Evolutionary conservation across 2,329 filamentous ascomycete species (phyloP).

Genomic region (Aspergillus sp.): DNA sequence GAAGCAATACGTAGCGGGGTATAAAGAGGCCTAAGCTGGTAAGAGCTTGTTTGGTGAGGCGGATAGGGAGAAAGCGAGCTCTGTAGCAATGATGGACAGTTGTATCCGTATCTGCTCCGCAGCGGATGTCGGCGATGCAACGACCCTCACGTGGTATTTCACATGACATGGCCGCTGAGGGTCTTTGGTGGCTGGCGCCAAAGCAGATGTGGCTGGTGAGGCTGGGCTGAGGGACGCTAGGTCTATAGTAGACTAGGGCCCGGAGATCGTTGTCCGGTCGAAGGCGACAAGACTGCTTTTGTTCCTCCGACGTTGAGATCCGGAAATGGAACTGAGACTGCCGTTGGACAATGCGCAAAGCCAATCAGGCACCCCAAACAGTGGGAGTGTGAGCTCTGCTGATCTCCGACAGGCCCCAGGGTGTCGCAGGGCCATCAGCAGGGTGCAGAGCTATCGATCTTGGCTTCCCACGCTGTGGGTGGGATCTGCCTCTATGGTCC

Average conservation of each 20-base stretch:
- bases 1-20: constrained; percentile 1
- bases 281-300: background rate
- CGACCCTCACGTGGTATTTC: constrained; percentile 10
- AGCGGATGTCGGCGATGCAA: background rate
- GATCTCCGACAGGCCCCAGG: background rate
- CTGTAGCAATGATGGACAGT: background rate
- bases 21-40: background rate
- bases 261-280: background rate
- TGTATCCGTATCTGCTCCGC: background rate
- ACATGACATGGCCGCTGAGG: constrained; percentile 3
- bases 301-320: constrained; percentile 1
- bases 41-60: constrained; percentile 3
- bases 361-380: background rate
- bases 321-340: background rate
- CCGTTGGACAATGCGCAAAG: background rate
- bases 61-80: background rate
- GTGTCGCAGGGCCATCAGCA: background rate
- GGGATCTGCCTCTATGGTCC: background rate
- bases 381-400: background rate
- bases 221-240: background rate
- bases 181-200: background rate
- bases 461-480: background rate
- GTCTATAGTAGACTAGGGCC: background rate
- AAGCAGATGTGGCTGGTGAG: constrained; percentile 7
- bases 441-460: background rate